Evolutionary conservation across 1,284 basidiomycete genomes (phyloP).

Genomic region (Phellinidium pouzarii): DNA sequence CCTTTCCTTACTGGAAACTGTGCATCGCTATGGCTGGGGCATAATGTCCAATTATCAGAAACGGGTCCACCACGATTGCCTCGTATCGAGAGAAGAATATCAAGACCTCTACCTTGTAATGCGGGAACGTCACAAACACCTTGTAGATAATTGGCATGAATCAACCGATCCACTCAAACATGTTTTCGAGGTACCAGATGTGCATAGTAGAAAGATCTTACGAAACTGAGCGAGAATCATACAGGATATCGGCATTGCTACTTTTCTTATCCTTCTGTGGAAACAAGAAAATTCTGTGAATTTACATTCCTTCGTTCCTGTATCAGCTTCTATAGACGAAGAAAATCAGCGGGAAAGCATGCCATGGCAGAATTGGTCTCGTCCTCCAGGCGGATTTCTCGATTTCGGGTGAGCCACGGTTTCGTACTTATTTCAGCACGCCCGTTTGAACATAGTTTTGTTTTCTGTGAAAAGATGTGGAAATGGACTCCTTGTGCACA

Average conservation of each 20-base stretch:
- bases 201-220: conserved; percentile 6
- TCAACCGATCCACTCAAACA: conserved; percentile 80
- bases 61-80: conserved; percentile 76
- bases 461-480: conserved; percentile 52
- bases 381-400: conserved; percentile 78
- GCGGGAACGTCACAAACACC: conserved; percentile 74
- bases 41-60: conserved; percentile 77
- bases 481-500: conserved; percentile 85
- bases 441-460: too few relatives aligned
- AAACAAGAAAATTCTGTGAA: conserved; percentile 49
- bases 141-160: conserved; percentile 73
- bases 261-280: conserved; percentile 91
- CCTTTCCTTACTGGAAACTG: conserved; percentile 71
- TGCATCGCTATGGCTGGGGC: conserved; percentile 86
- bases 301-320: background rate
- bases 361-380: conserved; percentile 68
- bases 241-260: conserved; percentile 88
- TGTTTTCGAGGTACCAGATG: conserved; percentile 59
- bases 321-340: background rate
- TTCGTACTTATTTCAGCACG: conserved; percentile 1
- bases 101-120: conserved; percentile 88
- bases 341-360: conserved; percentile 13
- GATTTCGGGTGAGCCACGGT: conserved; percentile 88
- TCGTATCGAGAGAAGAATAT: conserved; percentile 73
- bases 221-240: background rate